Base-by-base conservation (phyloP, 78 protist genomes). In the Dictyostelium intermedium region DNA sequence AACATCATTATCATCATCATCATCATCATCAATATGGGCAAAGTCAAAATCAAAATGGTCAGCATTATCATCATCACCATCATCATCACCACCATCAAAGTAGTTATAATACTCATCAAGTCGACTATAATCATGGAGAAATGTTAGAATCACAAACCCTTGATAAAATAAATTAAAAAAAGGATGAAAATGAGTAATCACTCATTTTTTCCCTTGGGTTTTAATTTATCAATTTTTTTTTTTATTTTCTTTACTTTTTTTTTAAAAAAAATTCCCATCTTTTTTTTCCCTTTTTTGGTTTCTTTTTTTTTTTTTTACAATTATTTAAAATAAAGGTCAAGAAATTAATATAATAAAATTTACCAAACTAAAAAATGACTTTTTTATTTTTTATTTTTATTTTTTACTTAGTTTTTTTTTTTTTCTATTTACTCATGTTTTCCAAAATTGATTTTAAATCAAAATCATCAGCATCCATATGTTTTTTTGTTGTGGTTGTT, bases 401-500 rank as follows among this genome's bases (percentile, higher is more conserved):
- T 56, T 56, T 56, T 56, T 56, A 56, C 66, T n/a, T n/a, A 56
- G 6, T 14, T 50, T 50, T 2, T 50, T 56, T 20, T 32, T 30
- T 16, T 37, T 74, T 37, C 35, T 74, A 2, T 78, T 80, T 53
- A 50, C 53, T 32, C 85, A 80, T 80, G 32, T 53, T 80, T 13
- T 43, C 30, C 18, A 80, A 80, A 80, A 80, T 80, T 25, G 50
- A 56, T 80, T 50, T 34, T 18, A 80, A 32, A 80, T 50, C 41
- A 18, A 80, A 80, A 53, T 80, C 85, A 27, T 50, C 72, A 50
- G 16, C 72, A 47, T 47, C 85, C 25, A 39, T 41, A 34, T 43
- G n/a, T 39, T 3, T 43, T 20, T 77, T 20, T 77, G 23, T 32
- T 76, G 18, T 37, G 18, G 6, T 23, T 37, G 30, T 76, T 76